Percentiles rank a stretch among this genome's conserved stretches.
These are phyloP conservation scores for Solanum gandarillasii DNA, from an alignment of 257 asterid genomes.

Conservation along the genomic window DNA sequence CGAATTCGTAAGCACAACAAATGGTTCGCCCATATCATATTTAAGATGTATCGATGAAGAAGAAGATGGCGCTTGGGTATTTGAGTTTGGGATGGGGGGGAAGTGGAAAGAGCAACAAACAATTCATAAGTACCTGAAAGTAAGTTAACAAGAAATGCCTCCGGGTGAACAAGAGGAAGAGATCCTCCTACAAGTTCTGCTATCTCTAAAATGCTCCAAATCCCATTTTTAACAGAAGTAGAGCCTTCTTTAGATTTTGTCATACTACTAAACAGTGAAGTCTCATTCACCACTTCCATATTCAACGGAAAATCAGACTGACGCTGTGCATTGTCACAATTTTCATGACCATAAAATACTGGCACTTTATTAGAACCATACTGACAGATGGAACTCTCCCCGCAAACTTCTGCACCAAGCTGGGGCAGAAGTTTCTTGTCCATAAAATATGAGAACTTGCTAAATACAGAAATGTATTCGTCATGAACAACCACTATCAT, in stretches of 20 bases:
- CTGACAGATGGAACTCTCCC: conserved; percentile 6
- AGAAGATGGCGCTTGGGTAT: not conserved
- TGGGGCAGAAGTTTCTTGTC: conserved; percentile 12
- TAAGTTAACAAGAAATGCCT: conserved; percentile 59
- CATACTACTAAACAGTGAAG: conserved; percentile 15
- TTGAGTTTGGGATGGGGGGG: not conserved
- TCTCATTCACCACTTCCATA: conserved; percentile 17
- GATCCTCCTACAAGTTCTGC: conserved; percentile 72
- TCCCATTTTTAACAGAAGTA: conserved; percentile 22
- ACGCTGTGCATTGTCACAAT: conserved; percentile 7
- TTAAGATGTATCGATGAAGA: not conserved
- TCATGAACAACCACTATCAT: conserved; percentile 49
- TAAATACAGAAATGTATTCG: conserved; percentile 57
- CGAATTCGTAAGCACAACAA: too few relatives aligned
- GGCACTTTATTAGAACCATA: conserved; percentile 16
- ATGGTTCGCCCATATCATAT: not conserved
- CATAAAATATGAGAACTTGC: conserved; percentile 36
- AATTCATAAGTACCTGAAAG: conserved; percentile 56
- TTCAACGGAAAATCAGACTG: conserved; percentile 20
- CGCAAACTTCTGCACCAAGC: not conserved
- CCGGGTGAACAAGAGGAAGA: conserved; percentile 70
- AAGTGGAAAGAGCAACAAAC: not conserved
- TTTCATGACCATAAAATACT: conserved; percentile 16
- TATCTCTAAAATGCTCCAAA: conserved; percentile 66
- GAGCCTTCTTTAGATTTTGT: conserved; percentile 16